phyloP scores from a whole-genome alignment of 108 stramenopile species.

The Discostella stelligeroides region DNA sequence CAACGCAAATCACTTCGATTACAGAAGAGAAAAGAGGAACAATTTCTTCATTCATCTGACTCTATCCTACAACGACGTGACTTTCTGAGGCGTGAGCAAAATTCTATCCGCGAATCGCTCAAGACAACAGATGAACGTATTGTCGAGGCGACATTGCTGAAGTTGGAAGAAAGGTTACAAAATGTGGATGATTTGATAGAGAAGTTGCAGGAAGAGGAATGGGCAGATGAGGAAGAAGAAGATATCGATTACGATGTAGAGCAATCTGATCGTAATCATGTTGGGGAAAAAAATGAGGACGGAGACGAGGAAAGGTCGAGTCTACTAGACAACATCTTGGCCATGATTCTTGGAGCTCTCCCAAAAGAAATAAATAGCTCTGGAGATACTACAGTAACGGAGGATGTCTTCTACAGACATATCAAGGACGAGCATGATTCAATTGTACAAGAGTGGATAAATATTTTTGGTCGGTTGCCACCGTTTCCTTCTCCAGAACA shows the following conservation, averaged over 20 bases:
- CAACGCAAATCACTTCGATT: conserved; percentile 14
- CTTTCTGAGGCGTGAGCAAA: conserved; percentile 18
- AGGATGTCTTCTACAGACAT: conserved; percentile 40
- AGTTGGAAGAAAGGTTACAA: conserved; percentile 44
- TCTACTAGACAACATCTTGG: conserved; percentile 60
- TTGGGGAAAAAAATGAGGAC: background rate
- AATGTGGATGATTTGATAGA: conserved; percentile 57
- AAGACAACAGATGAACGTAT: conserved; percentile 43
- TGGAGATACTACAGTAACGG: conserved; percentile 9
- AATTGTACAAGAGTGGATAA: conserved; percentile 47
- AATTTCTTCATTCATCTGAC: background rate
- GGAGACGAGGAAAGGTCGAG: conserved; percentile 14
- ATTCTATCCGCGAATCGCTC: conserved; percentile 31
- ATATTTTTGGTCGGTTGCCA: conserved; percentile 52
- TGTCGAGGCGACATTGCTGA: conserved; percentile 45
- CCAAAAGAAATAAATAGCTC: conserved; percentile 7
- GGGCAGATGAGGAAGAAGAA: conserved; percentile 59
- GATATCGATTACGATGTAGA: no score
- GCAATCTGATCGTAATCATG: no score
- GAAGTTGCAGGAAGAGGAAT: conserved; percentile 58
- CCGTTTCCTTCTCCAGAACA: conserved; percentile 15
- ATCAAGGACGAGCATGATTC: conserved; percentile 41
- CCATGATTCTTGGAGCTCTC: conserved; percentile 59
- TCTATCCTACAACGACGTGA: conserved; percentile 3
- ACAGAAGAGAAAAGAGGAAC: conserved; percentile 3